phyloP scores from a whole-genome alignment of 192 early-diverging fungal species.

The Dissophora ornata region DNA sequence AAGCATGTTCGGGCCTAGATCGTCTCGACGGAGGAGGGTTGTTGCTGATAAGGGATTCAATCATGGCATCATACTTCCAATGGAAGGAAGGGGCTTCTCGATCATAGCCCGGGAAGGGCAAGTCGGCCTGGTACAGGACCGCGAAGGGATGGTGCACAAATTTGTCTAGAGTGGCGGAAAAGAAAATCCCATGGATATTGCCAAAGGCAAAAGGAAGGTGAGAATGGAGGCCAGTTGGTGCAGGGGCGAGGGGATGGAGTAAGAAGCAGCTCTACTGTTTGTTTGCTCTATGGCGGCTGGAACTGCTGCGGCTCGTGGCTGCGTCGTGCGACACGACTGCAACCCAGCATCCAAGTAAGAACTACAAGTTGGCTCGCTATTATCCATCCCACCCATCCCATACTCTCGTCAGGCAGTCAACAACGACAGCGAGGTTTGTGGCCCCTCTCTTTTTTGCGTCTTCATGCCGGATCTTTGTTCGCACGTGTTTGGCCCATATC shows the following conservation, averaged over 20 bases:
- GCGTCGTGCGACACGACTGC: no score
- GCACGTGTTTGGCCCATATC: background rate
- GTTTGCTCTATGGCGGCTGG: no score
- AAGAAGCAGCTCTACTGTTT: no score
- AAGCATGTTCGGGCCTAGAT: constrained; percentile 9
- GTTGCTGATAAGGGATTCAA: constrained; percentile 52
- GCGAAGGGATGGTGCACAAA: constrained; percentile 65
- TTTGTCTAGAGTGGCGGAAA: constrained; percentile 56
- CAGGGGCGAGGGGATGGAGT: background rate
- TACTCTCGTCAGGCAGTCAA: constrained; percentile 8
- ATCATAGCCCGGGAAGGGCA: constrained; percentile 61
- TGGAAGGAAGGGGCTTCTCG: constrained; percentile 54
- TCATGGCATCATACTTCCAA: constrained; percentile 57
- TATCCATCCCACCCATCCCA: background rate
- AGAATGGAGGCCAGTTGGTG: constrained; percentile 14
- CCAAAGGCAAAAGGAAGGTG: background rate
- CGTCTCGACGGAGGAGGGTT: constrained; percentile 37
- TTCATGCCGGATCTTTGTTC: constrained; percentile 14
- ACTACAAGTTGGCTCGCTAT: no score
- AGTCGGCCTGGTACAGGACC: constrained; percentile 59
- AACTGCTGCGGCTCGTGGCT: no score
- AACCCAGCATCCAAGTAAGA: no score
- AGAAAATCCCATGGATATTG: no score
- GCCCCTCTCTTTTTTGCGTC: constrained; percentile 19
- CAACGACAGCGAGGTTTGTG: constrained; percentile 3